Base-by-base conservation (phyloP, 345 rosid genomes). In the Gossypium rotundifolium region DNA sequence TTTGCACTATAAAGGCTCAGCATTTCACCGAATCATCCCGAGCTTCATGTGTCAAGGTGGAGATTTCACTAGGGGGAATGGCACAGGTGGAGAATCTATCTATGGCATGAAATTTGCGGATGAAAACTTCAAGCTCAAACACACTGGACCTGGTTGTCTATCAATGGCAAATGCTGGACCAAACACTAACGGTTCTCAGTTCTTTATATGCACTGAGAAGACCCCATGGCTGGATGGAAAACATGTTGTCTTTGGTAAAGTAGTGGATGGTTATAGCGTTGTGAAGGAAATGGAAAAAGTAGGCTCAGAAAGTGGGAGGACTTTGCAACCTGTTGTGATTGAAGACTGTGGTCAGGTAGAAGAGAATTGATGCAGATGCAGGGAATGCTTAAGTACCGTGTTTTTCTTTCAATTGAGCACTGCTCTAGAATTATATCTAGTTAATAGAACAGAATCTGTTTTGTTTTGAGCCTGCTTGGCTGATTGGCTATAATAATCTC, bases 31-130 rank as follows among this genome's bases (percentile, higher is more conserved):
- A 9, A 87, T 94, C n/a, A 94, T 94, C 69, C 98, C 96, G 0
- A 79, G 70, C 55, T 94, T 91, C 87, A 92, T 88, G 98, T 94
- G 98, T 78, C 98, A 94, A 76, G 94, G 94, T 38, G 97, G 97
- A 57, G 96, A 91, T 72, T 91, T 94, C 81, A 89, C 94, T 0
- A 84, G 88, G n/a, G 97, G 94, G 71, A 88, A 92, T 70, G 98
- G 98, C 48, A 92, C 94, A 0, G 98, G 96, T 11, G 97, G 94
- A 2, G 98, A 94, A 75, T 88, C 98, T 0, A 90, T 92, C 7
- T 89, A 89, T 12, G 93, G 94, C n/a, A 0, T 12, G 17, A 90
- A 88, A 75, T 94, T 94, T 82, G 84, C 83, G 0, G 94, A 94
- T 22, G 97, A 94, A 88, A 90, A 90, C 85, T 90, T 94, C 84